These are phyloP conservation scores for Amborella trichopoda DNA, from an alignment of 164 flowering plant genomes.

Conservation along the genomic window DNA sequence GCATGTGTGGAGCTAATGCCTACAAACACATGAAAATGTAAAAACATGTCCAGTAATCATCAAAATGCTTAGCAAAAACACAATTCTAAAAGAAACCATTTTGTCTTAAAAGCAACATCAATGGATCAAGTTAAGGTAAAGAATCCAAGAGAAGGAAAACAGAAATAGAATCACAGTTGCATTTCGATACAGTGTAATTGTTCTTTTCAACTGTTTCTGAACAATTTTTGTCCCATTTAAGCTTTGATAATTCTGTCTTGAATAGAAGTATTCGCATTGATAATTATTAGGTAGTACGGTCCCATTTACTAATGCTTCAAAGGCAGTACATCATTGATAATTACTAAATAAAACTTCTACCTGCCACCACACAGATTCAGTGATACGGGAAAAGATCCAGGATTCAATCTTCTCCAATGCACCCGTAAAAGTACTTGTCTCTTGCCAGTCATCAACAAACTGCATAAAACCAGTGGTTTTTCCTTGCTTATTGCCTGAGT, in stretches of 20 bases:
- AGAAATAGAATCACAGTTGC: too few relatives aligned
- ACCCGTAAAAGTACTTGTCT: slow-evolving; percentile 68
- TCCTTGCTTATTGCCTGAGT: slow-evolving; percentile 27
- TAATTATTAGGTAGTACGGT: too few relatives aligned
- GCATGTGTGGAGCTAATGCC: slow-evolving; percentile 93
- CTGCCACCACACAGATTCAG: slow-evolving; percentile 99
- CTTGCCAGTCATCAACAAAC: slow-evolving; percentile 79
- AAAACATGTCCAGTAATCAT: neutral
- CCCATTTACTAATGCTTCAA: too few relatives aligned
- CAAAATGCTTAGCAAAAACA: neutral
- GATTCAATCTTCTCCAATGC: slow-evolving; percentile 81
- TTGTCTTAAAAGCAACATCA: neutral
- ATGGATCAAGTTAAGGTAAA: neutral
- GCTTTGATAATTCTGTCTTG: too few relatives aligned
- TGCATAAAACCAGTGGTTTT: slow-evolving; percentile 31
- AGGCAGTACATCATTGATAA: too few relatives aligned
- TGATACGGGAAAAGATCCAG: slow-evolving; percentile 91
- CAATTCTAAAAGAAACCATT: neutral
- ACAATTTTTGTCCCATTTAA: too few relatives aligned
- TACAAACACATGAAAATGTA: slow-evolving; percentile 18
- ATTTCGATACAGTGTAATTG: too few relatives aligned
- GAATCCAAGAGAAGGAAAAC: too few relatives aligned
- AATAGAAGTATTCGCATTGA: too few relatives aligned
- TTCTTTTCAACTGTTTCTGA: too few relatives aligned
- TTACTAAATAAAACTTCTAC: too few relatives aligned